phyloP scores from a whole-genome alignment of 2,329 filamentous ascomycete genomes.

The Pseudogymnoascus sp. region DNA sequence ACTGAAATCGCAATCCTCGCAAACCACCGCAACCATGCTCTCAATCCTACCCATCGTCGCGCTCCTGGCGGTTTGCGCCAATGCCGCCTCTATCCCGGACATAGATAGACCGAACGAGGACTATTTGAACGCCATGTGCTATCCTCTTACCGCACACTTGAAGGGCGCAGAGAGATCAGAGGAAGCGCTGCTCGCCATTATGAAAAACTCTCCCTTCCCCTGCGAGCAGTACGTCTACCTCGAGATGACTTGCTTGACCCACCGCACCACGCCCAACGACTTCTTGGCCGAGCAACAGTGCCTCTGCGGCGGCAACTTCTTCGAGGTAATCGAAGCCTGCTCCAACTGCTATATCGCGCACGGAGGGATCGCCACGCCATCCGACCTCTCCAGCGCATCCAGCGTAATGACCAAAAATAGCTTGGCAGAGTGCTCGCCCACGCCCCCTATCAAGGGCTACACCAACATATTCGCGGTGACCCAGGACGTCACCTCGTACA shows the following conservation, averaged over 20 bases:
- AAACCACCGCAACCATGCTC: background rate
- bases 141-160: background rate
- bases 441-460: background rate
- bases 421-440: background rate
- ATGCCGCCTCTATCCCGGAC: background rate
- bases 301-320: constrained; percentile 10
- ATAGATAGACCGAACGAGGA: background rate
- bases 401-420: background rate
- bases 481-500: background rate
- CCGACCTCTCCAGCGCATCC: background rate
- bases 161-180: too few species aligned
- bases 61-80: background rate
- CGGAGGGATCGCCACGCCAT: background rate
- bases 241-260: background rate
- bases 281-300: constrained; percentile 12
- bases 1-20: background rate
- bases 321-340: background rate
- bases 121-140: background rate
- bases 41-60: background rate
- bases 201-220: background rate
- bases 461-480: background rate
- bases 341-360: background rate
- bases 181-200: background rate
- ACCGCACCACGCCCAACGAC: constrained; percentile 10
- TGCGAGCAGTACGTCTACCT: background rate